A percentile compares a stretch with the other conserved stretches of the same genome.
Conservation (phyloP, 768 basidiomycete species). For the Mycena albidolilacea region DNA sequence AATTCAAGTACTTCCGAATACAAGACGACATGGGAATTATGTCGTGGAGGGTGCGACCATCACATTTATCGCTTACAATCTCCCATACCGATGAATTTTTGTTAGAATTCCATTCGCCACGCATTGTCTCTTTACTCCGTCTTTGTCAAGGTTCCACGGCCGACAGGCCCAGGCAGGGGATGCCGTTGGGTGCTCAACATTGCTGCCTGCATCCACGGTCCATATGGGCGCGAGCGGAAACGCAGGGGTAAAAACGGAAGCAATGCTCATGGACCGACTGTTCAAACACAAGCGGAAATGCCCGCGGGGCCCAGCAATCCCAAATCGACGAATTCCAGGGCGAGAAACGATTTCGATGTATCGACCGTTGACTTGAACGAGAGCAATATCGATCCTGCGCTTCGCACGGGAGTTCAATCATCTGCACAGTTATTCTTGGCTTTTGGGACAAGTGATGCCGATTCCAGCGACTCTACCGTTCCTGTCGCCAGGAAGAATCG, state of each 20-base stretch:
- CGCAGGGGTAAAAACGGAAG: neutral
- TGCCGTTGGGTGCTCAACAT: slow-evolving; percentile 10
- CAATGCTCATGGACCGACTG: too few species aligned
- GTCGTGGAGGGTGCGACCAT: slow-evolving; percentile 72
- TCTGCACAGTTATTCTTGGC: neutral
- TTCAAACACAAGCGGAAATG: neutral
- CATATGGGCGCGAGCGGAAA: slow-evolving; percentile 7
- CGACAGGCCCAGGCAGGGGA: slow-evolving; percentile 1
- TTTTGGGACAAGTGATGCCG: neutral
- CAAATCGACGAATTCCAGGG: neutral
- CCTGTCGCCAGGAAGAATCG: neutral
- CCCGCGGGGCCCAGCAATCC: neutral
- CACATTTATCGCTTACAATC: neutral
- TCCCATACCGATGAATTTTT: neutral
- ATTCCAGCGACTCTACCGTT: neutral
- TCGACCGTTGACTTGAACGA: neutral
- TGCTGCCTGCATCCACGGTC: neutral
- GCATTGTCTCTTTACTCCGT: slow-evolving; percentile 12
- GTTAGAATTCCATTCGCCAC: slow-evolving; percentile 27
- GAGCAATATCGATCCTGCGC: neutral
- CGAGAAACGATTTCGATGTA: neutral
- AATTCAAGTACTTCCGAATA: slow-evolving; percentile 69
- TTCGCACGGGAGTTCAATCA: neutral
- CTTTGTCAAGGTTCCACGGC: slow-evolving; percentile 8
- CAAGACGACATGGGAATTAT: slow-evolving; percentile 45